Base-by-base conservation (phyloP, 2,329 filamentous ascomycete species). In the Arthrobotrys musiformis region DNA sequence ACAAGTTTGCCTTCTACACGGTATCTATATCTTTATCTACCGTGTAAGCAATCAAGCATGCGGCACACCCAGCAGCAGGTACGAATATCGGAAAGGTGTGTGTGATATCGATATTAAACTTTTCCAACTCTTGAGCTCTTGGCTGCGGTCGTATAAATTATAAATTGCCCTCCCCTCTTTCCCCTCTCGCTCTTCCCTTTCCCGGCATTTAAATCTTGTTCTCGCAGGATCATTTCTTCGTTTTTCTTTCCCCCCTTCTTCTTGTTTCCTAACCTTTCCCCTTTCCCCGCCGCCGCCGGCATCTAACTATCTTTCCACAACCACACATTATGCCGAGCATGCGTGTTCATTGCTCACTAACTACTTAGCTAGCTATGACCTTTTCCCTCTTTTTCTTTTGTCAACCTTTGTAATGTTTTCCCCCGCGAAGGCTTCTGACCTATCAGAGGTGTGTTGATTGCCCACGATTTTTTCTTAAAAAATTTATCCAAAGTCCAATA, bases 391-490 rank as follows among this genome's bases (percentile, higher is more conserved):
- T 40, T 58, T 4, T 8, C n/a, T 22, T 22, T 35, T 19, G n/a
- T n/a, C n/a, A n/a, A n/a, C n/a, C n/a, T n/a, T n/a, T n/a, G n/a
- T n/a, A n/a, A n/a, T n/a, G n/a, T n/a, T 7, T 8, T 54, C 58
- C 60, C 40, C 61, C 44, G 69, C 69, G 61, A 73, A 73, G 69
- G 61, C 69, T 60, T 67, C 68, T 44, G 61, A 73, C 40, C 69
- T 61, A 66, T 73, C 69, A 73, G 69, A 73, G 69, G 69, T 73
- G 69, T 73, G 69, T 73, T 73, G 69, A 73, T 73, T 73, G 61
- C 69, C 61, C 61, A 73, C 69, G 52, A 73, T 58, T n/a, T n/a
- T n/a, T n/a, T n/a, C 52, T 58, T 17, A 37, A 58, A 58, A 37
- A 26, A n/a, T n/a, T n/a, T n/a, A 58, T 58, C 54, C 54, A 44